Conservation (phyloP, 306 rosid species). For the barrel medic (Medicago truncatula) region DNA sequence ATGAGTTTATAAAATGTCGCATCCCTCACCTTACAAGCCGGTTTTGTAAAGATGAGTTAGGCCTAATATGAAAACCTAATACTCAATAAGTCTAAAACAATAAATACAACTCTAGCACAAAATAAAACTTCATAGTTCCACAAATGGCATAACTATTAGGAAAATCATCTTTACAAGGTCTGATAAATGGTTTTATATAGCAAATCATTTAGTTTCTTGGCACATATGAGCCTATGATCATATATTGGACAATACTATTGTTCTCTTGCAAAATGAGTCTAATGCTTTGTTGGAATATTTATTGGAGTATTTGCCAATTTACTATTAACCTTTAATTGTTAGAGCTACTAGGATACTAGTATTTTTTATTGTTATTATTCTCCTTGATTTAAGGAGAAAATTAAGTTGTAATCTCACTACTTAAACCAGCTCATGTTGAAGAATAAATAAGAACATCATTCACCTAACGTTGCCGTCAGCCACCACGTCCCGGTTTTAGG, state of each 20-base stretch:
- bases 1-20: not conserved
- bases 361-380: no score
- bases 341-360: no score
- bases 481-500: no score
- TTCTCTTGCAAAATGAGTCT: slow-evolving; percentile 8
- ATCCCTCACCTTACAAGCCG: not conserved
- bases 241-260: slow-evolving; percentile 5
- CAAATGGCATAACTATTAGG: slow-evolving; percentile 12
- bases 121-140: slow-evolving; percentile 32
- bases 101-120: slow-evolving; percentile 6
- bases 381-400: no score
- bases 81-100: slow-evolving; percentile 24
- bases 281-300: not conserved
- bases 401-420: no score
- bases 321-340: no score
- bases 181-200: not conserved
- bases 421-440: no score
- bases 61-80: not conserved
- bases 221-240: slow-evolving; percentile 13
- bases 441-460: no score
- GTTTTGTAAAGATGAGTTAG: not conserved
- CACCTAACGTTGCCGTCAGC: no score
- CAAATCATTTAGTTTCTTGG: not conserved
- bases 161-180: not conserved
- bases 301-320: no score